phyloP scores from a whole-genome alignment of 768 basidiomycete genomes.

The Tricholoma sp. region DNA sequence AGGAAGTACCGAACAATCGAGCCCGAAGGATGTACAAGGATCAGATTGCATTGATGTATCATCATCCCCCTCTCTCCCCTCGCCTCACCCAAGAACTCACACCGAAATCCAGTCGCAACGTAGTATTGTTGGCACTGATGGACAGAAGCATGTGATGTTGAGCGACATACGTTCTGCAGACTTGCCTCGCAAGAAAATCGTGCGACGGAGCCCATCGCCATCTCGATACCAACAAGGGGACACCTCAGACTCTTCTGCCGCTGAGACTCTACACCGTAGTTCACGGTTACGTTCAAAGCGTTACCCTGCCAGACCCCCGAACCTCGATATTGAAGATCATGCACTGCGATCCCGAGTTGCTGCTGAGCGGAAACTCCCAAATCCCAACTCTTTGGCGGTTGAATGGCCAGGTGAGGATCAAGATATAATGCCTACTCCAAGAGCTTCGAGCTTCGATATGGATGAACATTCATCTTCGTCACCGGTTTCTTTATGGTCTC shows the following conservation, averaged over 20 bases:
- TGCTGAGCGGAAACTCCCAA: conserved; percentile 33
- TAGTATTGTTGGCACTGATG: conserved; percentile 19
- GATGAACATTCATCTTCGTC: conserved; percentile 26
- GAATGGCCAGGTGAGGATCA: conserved; percentile 49
- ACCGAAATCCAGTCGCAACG: conserved; percentile 18
- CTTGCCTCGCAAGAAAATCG: conserved; percentile 9
- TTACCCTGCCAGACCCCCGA: conserved; percentile 38
- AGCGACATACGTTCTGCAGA: conserved; percentile 10
- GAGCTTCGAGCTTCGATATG: conserved; percentile 42
- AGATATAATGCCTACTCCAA: conserved; percentile 54
- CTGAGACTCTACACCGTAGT: conserved; percentile 29
- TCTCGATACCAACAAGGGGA: conserved; percentile 26
- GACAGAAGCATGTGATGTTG: conserved; percentile 26
- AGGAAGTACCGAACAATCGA: not conserved
- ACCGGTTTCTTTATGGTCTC: conserved; percentile 23
- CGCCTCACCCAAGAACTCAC: conserved; percentile 35
- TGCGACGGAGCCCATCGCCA: conserved; percentile 35
- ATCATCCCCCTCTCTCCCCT: conserved; percentile 35
- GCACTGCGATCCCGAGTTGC: conserved; percentile 13
- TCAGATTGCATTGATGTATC: conserved; percentile 28
- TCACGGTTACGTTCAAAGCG: conserved; percentile 53
- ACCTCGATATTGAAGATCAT: conserved; percentile 40
- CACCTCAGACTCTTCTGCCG: conserved; percentile 47
- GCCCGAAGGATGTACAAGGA: conserved; percentile 15
- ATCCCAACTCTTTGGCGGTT: conserved; percentile 44